These are phyloP conservation scores for Ogataea thermomethanolica DNA, from an alignment of 805 yeast genomes.

Conservation along the genomic window DNA sequence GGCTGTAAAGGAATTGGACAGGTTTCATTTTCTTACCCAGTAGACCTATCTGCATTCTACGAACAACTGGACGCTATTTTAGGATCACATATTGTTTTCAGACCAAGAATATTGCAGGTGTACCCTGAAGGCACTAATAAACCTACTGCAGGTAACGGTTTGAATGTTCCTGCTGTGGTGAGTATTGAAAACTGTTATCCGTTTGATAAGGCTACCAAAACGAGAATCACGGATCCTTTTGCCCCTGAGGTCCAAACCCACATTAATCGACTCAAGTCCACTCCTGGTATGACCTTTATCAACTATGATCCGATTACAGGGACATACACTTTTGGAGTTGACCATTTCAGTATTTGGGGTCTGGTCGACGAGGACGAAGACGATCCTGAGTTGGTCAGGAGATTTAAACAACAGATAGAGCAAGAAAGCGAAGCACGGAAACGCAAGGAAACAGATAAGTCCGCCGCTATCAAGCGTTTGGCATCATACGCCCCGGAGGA, in stretches of 20 bases:
- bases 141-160: conserved; percentile 63
- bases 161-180: conserved; percentile 75
- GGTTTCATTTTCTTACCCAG: conserved; percentile 61
- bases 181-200: conserved; percentile 64
- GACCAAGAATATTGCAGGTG: conserved; percentile 52
- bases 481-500: conserved; percentile 25
- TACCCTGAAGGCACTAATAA: conserved; percentile 52
- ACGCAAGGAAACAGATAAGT: conserved; percentile 18
- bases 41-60: conserved; percentile 58
- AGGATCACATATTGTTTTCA: conserved; percentile 45
- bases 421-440: conserved; percentile 16
- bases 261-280: conserved; percentile 47
- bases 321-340: conserved; percentile 75
- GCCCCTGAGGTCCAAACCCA: conserved; percentile 44
- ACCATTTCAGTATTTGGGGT: conserved; percentile 96
- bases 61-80: conserved; percentile 37
- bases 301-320: conserved; percentile 76
- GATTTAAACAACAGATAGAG: conserved; percentile 29
- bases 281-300: conserved; percentile 72
- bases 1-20: conserved; percentile 71
- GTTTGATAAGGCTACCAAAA: conserved; percentile 25
- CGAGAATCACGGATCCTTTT: conserved; percentile 29
- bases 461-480: conserved; percentile 22
- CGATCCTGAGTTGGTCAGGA: conserved; percentile 43
- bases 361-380: conserved; percentile 62